Evolutionary conservation across 208 protist species (phyloP), one percentile per base, ranked within the genome.

Genomic region (Herpetomonas samuelpessoai): DNA sequence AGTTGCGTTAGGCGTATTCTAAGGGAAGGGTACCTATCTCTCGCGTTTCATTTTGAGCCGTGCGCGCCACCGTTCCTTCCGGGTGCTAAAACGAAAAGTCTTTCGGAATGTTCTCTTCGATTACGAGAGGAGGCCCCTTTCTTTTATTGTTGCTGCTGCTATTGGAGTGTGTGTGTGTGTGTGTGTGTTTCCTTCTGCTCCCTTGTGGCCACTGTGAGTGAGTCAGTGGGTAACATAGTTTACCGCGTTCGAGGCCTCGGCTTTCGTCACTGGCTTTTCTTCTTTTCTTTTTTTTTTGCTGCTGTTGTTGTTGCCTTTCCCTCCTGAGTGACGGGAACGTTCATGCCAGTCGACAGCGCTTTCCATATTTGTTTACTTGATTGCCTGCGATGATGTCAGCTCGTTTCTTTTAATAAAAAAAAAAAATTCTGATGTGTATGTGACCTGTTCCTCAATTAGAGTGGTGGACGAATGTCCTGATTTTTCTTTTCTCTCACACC

Each of bases 31-130:
- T n/a, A n/a, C n/a, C n/a, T n/a, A n/a, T n/a, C n/a, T n/a, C n/a
- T n/a, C n/a, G n/a, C n/a, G n/a, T n/a, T n/a, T n/a, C n/a, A n/a
- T n/a, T n/a, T n/a, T n/a, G n/a, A n/a, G n/a, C n/a, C n/a, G n/a
- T n/a, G n/a, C n/a, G n/a, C n/a, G n/a, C n/a, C n/a, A n/a, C n/a
- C n/a, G n/a, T n/a, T n/a, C n/a, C n/a, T n/a, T n/a, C n/a, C n/a
- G n/a, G n/a, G n/a, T n/a, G n/a, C n/a, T n/a, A n/a, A n/a, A n/a
- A n/a, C n/a, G n/a, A n/a, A n/a, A n/a, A n/a, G n/a, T 29, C 19
- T 57, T 50, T 72, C 59, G 60, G 2, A 56, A 25, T 60, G 6
- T 51, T 60, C 57, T 48, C 55, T 24, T 9, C 0, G 3, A 28
- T 62, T 58, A 21, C 51, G 22, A 57, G 48, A 51, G 41, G 49